Evolutionary conservation across 192 early-diverging fungal species (phyloP).

Genomic region (Anaeromyces robustus): DNA sequence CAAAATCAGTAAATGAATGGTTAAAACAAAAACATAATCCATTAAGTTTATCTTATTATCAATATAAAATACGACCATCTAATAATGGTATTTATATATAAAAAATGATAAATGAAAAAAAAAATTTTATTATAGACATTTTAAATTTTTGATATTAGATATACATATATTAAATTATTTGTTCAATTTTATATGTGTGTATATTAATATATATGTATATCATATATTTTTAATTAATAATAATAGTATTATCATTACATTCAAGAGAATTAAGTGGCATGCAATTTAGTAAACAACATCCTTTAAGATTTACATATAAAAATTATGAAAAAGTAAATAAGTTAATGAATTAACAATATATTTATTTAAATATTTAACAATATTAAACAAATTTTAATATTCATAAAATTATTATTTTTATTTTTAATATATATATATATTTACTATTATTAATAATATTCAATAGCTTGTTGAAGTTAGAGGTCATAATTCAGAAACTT

Average conservation of each 20-base stretch:
- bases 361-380: too few species aligned
- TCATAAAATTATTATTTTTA: neutral
- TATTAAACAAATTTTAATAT: too few species aligned
- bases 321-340: conserved; percentile 7
- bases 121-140: too few species aligned
- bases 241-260: neutral
- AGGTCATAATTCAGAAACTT: conserved; percentile 63
- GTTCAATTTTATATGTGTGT: too few species aligned
- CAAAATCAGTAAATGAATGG: neutral
- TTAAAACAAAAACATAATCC: neutral
- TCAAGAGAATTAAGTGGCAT: neutral
- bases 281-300: neutral
- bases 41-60: neutral
- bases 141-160: too few species aligned
- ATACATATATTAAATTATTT: too few species aligned
- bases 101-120: neutral
- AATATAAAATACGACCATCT: neutral
- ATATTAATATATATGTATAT: too few species aligned
- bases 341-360: conserved; percentile 5
- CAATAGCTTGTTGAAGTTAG: conserved; percentile 39
- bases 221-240: too few species aligned
- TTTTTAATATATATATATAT: conserved; percentile 7
- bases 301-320: neutral
- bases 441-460: conserved; percentile 4
- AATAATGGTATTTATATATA: neutral